Evolutionary conservation across 1,284 basidiomycete species (phyloP).

Genomic region (Uromyces viciae-fabae): DNA sequence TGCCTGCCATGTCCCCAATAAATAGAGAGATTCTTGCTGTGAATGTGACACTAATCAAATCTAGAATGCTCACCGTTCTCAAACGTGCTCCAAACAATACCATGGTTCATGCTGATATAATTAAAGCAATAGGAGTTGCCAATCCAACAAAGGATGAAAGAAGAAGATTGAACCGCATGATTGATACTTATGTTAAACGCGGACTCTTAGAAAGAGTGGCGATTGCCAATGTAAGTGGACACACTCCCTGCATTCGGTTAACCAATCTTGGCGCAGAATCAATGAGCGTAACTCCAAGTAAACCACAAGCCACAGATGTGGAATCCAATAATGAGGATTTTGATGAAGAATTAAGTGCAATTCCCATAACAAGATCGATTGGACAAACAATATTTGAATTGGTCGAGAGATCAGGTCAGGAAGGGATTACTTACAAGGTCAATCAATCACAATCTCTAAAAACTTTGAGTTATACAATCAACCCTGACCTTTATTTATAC

Average conservation of each 20-base stretch:
- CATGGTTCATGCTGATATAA: constrained; percentile 50
- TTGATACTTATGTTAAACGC: constrained; percentile 43
- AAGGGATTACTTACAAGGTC: constrained; percentile 41
- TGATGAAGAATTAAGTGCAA: constrained; percentile 20
- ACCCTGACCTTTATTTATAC: no score
- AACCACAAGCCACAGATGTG: neutral
- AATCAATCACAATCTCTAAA: neutral
- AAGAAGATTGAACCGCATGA: constrained; percentile 35
- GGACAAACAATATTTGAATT: constrained; percentile 35
- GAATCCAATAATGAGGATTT: constrained; percentile 6
- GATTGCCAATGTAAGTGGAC: constrained; percentile 18
- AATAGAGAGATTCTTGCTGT: constrained; percentile 47
- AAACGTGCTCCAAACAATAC: constrained; percentile 42
- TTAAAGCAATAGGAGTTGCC: constrained; percentile 47
- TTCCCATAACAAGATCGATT: constrained; percentile 34
- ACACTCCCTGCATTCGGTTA: constrained; percentile 42
- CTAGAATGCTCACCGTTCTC: constrained; percentile 48
- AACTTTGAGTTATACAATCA: neutral
- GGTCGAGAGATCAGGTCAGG: constrained; percentile 22
- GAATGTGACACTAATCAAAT: constrained; percentile 47
- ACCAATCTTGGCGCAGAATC: constrained; percentile 26
- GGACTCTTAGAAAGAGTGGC: constrained; percentile 37
- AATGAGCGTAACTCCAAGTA: constrained; percentile 12
- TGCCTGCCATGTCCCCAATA: constrained; percentile 47
- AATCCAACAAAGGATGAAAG: constrained; percentile 42